Base-by-base conservation (phyloP, 176 grass and related monocot genomes). In the Stipa capillata region DNA sequence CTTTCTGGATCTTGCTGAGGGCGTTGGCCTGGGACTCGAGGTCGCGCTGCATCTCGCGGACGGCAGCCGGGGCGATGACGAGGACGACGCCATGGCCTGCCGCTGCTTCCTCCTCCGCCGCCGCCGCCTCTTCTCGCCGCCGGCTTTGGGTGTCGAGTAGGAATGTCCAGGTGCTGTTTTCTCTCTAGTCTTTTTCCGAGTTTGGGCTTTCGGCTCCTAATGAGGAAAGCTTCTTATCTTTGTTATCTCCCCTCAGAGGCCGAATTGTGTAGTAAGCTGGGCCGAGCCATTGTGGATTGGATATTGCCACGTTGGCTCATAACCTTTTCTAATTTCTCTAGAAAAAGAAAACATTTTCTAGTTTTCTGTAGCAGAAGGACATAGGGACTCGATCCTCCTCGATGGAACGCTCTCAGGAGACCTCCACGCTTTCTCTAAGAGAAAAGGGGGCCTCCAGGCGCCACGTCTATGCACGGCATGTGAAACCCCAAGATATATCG, bases 1-100 rank as follows among this genome's bases (percentile, higher is more conserved):
- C 92, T 95, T 93, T 99, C 73, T 99, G 96, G 81, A 91, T 93
- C 92, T 95, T 99, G 86, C 88, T 93, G 76, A 99, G 92, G 44
- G 88, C 88, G 41, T 73, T 95, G 29, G 92, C 88, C 76, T 99
- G 90, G 65, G 65, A 36, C 73, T 99, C 96, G 65, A 99, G 92
- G 49, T 99, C 90, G n/a, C 80, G 77, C 88, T 99, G 96, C 79
- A 95, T 83, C 54, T 99, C 96, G 23, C 86, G 86, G 16, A 91
- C 36, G 49, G 84, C 92, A 23, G 69, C 83, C 77, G 89, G 80
- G 31, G 93, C 75, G 24, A 75, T 31, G 90, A 81, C 52, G 74
- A 90, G 49, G 90, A 81, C 73, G 80, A 43, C 67, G 86, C 82
- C 87, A 85, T 85, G 63, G 44, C 6, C 51, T 78, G 66, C 51